A percentile compares a stretch with the other conserved stretches of the same genome.
phyloP scores from a whole-genome alignment of 371 early-diverging fungal species.

The Blakeslea trispora region DNA sequence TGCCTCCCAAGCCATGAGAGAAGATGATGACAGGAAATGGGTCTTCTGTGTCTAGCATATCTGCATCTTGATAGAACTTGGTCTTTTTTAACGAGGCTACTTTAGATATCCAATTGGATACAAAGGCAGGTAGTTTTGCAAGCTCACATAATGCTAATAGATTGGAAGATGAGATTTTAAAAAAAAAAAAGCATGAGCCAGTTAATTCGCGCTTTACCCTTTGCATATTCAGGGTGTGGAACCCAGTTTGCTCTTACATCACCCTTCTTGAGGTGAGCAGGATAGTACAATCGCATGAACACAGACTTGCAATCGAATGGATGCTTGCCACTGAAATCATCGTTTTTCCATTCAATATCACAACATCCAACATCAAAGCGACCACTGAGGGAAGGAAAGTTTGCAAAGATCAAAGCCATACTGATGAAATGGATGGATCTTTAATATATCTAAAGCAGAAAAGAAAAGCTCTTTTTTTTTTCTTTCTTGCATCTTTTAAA shows the following conservation, averaged over 20 bases:
- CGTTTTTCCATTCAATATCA: conserved; percentile 31
- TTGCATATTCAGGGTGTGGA: conserved; percentile 17
- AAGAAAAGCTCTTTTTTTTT: too few relatives aligned
- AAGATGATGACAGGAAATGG: conserved; percentile 39
- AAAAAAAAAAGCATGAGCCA: too few relatives aligned
- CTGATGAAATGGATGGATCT: not conserved
- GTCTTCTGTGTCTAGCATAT: conserved; percentile 2
- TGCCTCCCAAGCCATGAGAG: conserved; percentile 52
- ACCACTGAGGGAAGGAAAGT: conserved; percentile 32
- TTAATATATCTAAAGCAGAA: not conserved
- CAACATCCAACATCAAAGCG: conserved; percentile 30
- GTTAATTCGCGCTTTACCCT: conserved; percentile 12
- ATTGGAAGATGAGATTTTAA: not conserved
- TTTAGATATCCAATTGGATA: conserved; percentile 21
- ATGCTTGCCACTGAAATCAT: not conserved
- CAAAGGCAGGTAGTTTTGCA: conserved; percentile 11
- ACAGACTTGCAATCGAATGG: conserved; percentile 4
- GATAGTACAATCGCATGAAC: conserved; percentile 23
- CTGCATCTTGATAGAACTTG: conserved; percentile 16
- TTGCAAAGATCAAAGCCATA: conserved; percentile 22
- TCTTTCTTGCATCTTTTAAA: too few relatives aligned
- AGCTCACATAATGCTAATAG: conserved; percentile 16
- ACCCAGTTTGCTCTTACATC: conserved; percentile 20
- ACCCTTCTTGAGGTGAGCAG: conserved; percentile 19
- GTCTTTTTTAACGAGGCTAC: conserved; percentile 17